Conservation (phyloP, 2,329 filamentous ascomycete genomes). For the Truncatella angustata region DNA sequence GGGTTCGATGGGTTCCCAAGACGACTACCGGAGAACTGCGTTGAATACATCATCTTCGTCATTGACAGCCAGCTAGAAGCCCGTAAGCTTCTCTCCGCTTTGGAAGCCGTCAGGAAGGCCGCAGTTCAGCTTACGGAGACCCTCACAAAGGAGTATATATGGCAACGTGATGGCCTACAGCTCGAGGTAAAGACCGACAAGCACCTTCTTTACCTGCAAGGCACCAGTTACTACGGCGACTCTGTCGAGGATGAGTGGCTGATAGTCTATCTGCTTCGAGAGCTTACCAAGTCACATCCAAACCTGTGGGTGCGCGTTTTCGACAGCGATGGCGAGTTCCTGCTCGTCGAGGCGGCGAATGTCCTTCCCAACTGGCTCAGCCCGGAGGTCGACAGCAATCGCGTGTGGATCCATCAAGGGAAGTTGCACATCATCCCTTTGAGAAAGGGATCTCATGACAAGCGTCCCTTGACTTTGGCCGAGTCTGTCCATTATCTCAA, state of each 20-base stretch:
- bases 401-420: conserved; percentile 84
- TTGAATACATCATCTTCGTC: conserved; percentile 80
- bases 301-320: conserved; percentile 79
- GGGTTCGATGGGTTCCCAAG: conserved; percentile 30
- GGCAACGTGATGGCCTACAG: conserved; percentile 84
- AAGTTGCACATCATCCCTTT: conserved; percentile 72
- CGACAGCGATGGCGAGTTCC: conserved; percentile 92
- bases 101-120: conserved; percentile 72
- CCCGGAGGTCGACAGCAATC: conserved; percentile 82
- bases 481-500: conserved; percentile 64
- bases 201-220: conserved; percentile 65
- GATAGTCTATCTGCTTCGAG: conserved; percentile 82
- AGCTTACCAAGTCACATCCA: conserved; percentile 71
- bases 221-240: conserved; percentile 84
- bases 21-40: conserved; percentile 73
- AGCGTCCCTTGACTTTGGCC: conserved; percentile 53
- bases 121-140: conserved; percentile 61
- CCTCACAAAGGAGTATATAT: conserved; percentile 83
- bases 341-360: conserved; percentile 90
- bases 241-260: conserved; percentile 98
- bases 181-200: conserved; percentile 60
- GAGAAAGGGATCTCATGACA: conserved; percentile 32
- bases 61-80: conserved; percentile 57
- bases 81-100: conserved; percentile 57
- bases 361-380: conserved; percentile 86